A percentile compares a stretch with the other conserved stretches of the same genome.
Evolutionary conservation across 225 moss, liverwort and hornwort species (phyloP).

Genomic region (Marchantia paleacea): DNA sequence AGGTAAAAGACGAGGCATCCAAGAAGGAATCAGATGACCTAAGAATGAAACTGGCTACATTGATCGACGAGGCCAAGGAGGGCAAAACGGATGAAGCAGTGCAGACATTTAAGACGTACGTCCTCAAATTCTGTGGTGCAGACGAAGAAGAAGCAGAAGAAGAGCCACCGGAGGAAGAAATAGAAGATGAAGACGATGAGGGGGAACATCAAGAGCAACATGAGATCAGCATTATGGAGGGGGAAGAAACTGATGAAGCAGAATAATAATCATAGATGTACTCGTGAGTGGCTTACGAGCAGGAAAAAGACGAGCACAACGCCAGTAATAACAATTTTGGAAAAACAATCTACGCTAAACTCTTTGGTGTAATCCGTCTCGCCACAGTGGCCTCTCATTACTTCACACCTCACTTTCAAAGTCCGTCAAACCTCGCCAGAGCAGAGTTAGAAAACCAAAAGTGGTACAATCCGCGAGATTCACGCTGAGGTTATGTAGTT

Average conservation of each 20-base stretch:
- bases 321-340: too few species aligned
- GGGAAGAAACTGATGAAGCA: conserved; percentile 11
- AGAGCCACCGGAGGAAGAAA: conserved; percentile 36
- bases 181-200: conserved; percentile 37
- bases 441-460: too few species aligned
- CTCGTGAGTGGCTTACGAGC: too few species aligned
- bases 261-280: background rate
- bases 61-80: conserved; percentile 47
- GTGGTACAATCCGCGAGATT: too few species aligned
- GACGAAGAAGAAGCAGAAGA: conserved; percentile 32
- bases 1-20: conserved; percentile 53
- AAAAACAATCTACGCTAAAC: too few species aligned
- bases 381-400: too few species aligned
- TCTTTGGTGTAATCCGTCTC: too few species aligned
- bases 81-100: conserved; percentile 57
- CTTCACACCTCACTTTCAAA: too few species aligned
- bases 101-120: conserved; percentile 59
- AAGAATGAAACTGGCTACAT: conserved; percentile 52
- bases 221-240: conserved; percentile 3
- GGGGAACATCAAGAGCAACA: background rate
- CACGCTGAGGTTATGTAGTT: too few species aligned
- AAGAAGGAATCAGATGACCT: conserved; percentile 66
- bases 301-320: too few species aligned
- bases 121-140: conserved; percentile 72
- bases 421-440: too few species aligned